These are phyloP conservation scores for Cavenderia fasciculata DNA, from an alignment of 78 protist species.

Conservation along the genomic window DNA sequence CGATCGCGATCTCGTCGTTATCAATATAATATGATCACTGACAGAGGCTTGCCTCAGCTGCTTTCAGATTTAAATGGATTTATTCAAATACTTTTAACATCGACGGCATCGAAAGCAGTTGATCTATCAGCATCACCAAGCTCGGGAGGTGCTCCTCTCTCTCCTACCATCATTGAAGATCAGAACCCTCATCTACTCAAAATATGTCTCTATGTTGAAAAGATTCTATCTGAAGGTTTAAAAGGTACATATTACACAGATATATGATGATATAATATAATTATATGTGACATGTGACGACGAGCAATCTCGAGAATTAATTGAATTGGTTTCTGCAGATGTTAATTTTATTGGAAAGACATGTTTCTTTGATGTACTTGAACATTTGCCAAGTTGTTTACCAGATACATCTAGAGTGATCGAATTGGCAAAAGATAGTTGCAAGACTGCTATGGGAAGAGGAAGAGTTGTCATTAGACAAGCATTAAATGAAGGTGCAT, in stretches of 20 bases:
- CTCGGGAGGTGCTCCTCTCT: too few species aligned
- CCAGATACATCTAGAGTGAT: constrained; percentile 29
- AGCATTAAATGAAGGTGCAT: constrained; percentile 52
- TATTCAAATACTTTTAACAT: constrained; percentile 35
- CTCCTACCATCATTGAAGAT: neutral
- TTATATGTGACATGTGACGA: too few species aligned
- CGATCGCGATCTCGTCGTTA: too few species aligned
- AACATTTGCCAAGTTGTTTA: constrained; percentile 43
- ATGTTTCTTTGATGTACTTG: constrained; percentile 44
- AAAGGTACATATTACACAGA: constrained; percentile 29
- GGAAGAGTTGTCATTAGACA: constrained; percentile 44
- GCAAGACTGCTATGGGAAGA: constrained; percentile 40
- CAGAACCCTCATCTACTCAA: constrained; percentile 32
- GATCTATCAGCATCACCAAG: neutral
- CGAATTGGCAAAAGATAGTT: constrained; percentile 35
- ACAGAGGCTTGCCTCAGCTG: neutral
- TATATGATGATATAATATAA: too few species aligned
- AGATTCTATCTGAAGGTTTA: constrained; percentile 12
- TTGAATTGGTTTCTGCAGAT: neutral
- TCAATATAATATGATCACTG: too few species aligned
- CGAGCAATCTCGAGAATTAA: too few species aligned
- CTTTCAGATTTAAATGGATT: constrained; percentile 45
- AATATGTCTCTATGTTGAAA: constrained; percentile 56
- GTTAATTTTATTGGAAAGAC: constrained; percentile 57
- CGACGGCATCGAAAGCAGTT: neutral